Conservation (phyloP, 345 rosid genomes). For the Dipteronia sinensis region DNA sequence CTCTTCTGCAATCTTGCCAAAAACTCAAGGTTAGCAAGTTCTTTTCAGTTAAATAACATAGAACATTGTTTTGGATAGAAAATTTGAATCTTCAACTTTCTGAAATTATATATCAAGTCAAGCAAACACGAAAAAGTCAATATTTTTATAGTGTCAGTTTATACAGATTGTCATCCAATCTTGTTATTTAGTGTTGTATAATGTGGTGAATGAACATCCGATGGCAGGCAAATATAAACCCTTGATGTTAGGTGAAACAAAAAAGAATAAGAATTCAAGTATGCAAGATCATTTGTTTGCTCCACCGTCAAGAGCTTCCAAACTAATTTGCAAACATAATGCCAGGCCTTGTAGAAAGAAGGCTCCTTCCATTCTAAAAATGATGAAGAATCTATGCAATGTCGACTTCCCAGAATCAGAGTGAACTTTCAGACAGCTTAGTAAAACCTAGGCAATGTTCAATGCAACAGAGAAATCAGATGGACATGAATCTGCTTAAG, state of each 20-base stretch:
- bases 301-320: neutral
- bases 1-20: constrained; percentile 79
- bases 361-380: neutral
- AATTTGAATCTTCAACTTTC: constrained; percentile 1
- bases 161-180: neutral
- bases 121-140: neutral
- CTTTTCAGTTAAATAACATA: constrained; percentile 14
- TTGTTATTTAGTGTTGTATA: neutral
- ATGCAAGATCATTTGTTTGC: neutral
- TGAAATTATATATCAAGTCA: neutral
- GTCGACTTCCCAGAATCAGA: neutral
- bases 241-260: neutral
- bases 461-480: neutral
- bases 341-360: neutral
- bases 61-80: constrained; percentile 1
- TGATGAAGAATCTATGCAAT: neutral
- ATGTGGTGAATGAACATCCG: neutral
- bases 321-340: neutral
- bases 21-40: constrained; percentile 42
- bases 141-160: neutral
- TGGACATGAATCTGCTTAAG: neutral
- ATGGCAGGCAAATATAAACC: neutral
- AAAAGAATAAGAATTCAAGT: neutral
- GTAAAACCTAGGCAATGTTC: neutral
- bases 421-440: neutral